Conservation (phyloP, 345 rosid genomes). For the Eucalyptus sp. region DNA sequence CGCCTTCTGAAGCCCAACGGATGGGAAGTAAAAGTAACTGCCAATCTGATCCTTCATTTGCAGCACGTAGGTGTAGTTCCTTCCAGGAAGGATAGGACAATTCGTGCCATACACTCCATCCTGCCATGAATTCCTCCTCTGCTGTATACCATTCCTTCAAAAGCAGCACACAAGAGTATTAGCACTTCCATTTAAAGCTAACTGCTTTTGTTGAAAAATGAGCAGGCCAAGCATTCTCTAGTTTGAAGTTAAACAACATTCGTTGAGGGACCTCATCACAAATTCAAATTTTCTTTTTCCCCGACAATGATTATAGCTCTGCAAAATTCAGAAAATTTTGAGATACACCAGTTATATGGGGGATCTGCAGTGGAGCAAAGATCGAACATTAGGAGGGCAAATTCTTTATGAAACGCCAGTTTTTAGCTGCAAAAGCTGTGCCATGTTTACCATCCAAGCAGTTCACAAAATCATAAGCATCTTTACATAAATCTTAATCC, state of each 20-base stretch:
- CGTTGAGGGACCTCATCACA: background rate
- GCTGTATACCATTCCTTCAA: conserved; percentile 80
- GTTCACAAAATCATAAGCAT: background rate
- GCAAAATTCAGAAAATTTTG: background rate
- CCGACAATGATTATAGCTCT: background rate
- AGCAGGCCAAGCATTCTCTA: background rate
- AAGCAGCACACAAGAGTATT: background rate
- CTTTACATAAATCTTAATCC: background rate
- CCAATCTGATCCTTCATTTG: conserved; percentile 96
- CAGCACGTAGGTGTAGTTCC: conserved; percentile 65
- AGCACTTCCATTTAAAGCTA: background rate
- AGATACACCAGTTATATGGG: background rate
- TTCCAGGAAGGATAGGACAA: conserved; percentile 85
- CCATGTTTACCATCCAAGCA: background rate
- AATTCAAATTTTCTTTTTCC: background rate
- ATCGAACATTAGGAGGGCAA: background rate
- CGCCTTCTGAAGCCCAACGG: conserved; percentile 80
- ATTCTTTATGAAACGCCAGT: background rate
- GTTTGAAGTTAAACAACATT: background rate
- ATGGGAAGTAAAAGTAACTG: conserved; percentile 82
- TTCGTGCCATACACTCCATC: conserved; percentile 88
- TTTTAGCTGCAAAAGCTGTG: background rate
- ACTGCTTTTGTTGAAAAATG: background rate
- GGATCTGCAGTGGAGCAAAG: background rate
- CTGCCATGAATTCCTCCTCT: conserved; percentile 79